Conservation (phyloP, 78 protist species). For the Anaeramoeba flamelloides region DNA sequence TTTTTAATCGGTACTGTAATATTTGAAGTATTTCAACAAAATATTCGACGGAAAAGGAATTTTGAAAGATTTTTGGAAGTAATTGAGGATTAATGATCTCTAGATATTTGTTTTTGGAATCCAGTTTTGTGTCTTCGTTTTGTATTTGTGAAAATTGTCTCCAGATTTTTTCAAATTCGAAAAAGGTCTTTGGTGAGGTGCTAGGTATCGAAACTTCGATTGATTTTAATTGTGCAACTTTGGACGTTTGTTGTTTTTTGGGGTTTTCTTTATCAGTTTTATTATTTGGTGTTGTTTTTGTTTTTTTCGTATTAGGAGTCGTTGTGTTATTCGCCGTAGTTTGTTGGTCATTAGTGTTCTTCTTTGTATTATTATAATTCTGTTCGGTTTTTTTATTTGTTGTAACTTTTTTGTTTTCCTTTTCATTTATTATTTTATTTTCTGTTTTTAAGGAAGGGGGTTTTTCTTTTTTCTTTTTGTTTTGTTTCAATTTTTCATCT, state of each 20-base stretch:
- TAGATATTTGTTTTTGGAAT: background rate
- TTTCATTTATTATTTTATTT: no score
- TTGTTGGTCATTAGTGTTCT: no score
- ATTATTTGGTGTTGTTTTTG: background rate
- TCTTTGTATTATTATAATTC: no score
- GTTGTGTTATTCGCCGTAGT: no score
- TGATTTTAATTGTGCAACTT: background rate
- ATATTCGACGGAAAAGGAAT: background rate
- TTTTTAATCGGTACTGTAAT: no score
- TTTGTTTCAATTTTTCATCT: no score
- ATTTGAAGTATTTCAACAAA: no score
- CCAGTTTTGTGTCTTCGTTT: background rate
- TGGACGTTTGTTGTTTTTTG: background rate
- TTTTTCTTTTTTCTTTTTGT: no score
- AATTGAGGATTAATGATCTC: background rate
- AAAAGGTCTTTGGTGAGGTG: background rate
- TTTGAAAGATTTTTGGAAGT: background rate
- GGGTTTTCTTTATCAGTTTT: background rate
- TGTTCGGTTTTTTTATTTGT: no score
- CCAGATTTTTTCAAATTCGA: background rate
- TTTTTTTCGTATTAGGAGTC: background rate
- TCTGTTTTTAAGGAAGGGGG: no score
- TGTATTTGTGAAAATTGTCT: background rate
- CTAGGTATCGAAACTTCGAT: background rate
- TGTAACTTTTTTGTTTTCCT: no score